Evolutionary conservation across 345 rosid genomes (phyloP).

Genomic region (Eucalyptus erythrocorys): DNA sequence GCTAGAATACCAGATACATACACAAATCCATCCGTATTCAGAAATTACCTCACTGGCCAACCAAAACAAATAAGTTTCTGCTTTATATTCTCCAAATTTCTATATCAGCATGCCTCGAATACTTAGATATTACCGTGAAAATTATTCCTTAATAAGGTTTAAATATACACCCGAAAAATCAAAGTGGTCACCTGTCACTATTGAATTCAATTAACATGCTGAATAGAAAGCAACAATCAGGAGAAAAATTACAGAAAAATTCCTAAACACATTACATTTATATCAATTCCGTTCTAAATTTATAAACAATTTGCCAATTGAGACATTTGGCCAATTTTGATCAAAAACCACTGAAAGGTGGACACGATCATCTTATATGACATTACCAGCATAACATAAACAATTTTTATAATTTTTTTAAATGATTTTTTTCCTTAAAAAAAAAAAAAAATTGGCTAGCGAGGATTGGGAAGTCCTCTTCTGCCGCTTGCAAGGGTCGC

Average conservation of each 20-base stretch:
- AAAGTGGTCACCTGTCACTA: neutral
- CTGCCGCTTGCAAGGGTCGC: rapidly evolving
- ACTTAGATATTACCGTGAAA: neutral
- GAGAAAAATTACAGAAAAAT: too few relatives aligned
- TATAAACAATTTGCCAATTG: neutral
- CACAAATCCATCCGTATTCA: neutral
- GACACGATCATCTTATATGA: rapidly evolving
- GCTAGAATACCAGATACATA: neutral
- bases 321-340: neutral
- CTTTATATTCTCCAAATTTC: neutral
- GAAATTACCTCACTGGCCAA: neutral
- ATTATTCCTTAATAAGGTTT: neutral
- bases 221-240: neutral
- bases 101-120: neutral
- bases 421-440: too few relatives aligned
- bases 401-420: too few relatives aligned
- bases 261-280: too few relatives aligned
- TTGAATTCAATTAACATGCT: neutral
- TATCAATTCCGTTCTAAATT: too few relatives aligned
- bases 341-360: rapidly evolving
- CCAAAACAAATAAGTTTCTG: neutral
- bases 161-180: neutral
- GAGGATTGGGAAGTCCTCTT: neutral
- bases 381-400: rapidly evolving
- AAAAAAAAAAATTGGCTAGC: too few relatives aligned